These are phyloP conservation scores for Dionaea muscipula DNA, from an alignment of 179 eudicot genomes.

Conservation along the genomic window DNA sequence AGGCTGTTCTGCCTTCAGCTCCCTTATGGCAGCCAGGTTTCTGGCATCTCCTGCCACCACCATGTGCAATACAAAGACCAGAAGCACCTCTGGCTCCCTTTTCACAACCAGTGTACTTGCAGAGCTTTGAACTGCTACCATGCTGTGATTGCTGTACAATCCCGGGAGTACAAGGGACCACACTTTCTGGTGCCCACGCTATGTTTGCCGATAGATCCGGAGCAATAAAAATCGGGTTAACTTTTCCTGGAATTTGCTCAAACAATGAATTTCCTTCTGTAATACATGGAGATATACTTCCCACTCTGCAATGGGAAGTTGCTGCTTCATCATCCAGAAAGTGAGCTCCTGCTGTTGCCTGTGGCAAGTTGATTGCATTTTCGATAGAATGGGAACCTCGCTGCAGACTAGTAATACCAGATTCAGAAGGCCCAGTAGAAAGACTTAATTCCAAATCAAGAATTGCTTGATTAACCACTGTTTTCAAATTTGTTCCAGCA, in stretches of 20 bases:
- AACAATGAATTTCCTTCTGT: constrained; percentile 15
- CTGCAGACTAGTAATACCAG: constrained; percentile 56
- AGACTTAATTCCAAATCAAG: constrained; percentile 70
- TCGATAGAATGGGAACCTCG: constrained; percentile 20
- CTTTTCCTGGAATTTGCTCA: constrained; percentile 20
- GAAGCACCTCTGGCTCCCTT: constrained; percentile 96
- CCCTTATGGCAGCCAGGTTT: constrained; percentile 80
- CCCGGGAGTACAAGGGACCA: constrained; percentile 80
- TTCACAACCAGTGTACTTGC: constrained; percentile 63
- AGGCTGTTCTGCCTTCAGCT: constrained; percentile 92
- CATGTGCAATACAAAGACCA: constrained; percentile 92
- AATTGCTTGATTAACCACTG: constrained; percentile 19
- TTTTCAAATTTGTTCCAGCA: constrained; percentile 23
- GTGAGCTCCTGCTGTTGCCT: constrained; percentile 9
- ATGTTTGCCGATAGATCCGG: constrained; percentile 39
- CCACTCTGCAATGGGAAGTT: constrained; percentile 18
- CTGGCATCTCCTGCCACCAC: constrained; percentile 93
- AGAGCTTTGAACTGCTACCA: constrained; percentile 51
- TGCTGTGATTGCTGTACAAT: constrained; percentile 35
- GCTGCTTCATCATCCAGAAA: constrained; percentile 27
- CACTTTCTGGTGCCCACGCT: constrained; percentile 37
- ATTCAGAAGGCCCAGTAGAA: constrained; percentile 54
- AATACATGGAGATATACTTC: constrained; percentile 20
- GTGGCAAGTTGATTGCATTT: constrained; percentile 13
- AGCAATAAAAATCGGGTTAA: constrained; percentile 15